phyloP scores from a whole-genome alignment of 2,329 filamentous ascomycete species.

The Botrytis tulipae region DNA sequence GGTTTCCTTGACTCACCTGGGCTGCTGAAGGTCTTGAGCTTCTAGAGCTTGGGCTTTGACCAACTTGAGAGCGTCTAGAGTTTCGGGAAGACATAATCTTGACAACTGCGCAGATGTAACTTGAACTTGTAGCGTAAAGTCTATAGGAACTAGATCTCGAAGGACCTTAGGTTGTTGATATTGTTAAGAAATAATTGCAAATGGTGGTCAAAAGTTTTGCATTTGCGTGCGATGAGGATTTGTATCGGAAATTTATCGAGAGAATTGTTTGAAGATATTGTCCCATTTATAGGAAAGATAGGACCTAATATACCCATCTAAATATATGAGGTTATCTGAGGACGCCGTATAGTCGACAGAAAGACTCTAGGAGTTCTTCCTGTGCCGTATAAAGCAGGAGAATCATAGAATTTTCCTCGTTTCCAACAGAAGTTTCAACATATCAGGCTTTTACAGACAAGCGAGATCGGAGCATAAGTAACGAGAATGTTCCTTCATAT shows the following conservation, averaged over 20 bases:
- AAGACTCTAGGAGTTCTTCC: not conserved
- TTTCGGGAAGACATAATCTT: constrained; percentile 28
- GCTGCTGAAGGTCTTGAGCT: constrained; percentile 28
- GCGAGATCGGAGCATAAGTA: not conserved
- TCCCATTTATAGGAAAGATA: not conserved
- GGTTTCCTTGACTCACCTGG: constrained; percentile 36
- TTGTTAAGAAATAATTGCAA: not conserved
- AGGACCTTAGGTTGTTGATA: not conserved
- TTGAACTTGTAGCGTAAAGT: not conserved
- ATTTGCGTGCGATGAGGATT: not conserved
- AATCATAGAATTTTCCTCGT: not conserved
- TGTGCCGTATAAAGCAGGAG: not conserved
- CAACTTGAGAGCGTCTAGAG: constrained; percentile 26
- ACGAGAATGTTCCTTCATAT: not conserved
- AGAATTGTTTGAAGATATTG: not conserved
- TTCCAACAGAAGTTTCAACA: not conserved
- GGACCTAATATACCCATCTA: not conserved
- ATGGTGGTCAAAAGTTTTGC: too few relatives aligned
- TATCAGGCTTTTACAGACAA: too few relatives aligned
- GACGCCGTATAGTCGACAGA: not conserved
- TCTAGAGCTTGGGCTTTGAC: constrained; percentile 17
- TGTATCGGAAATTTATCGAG: not conserved
- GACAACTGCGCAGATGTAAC: not conserved
- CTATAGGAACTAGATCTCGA: not conserved
- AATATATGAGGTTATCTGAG: not conserved